phyloP scores from a whole-genome alignment of 495 filamentous ascomycete species.

The Niebla homalea region DNA sequence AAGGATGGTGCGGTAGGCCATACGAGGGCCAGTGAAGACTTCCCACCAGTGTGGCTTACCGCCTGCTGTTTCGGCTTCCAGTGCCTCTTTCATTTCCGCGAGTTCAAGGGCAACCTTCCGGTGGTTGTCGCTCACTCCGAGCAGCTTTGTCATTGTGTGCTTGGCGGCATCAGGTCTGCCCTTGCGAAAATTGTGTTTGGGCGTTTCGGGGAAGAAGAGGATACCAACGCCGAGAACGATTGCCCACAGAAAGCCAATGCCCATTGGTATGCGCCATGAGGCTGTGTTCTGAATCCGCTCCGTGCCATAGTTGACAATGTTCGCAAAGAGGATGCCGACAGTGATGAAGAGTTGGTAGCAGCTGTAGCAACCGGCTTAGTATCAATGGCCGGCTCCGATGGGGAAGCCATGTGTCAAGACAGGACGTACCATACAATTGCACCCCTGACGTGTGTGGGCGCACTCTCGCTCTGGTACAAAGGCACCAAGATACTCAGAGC shows the following conservation, averaged over 20 bases:
- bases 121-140: conserved; percentile 53
- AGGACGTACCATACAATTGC: conserved; percentile 34
- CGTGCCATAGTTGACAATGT: conserved; percentile 73
- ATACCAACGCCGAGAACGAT: conserved; percentile 58
- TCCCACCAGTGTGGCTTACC: conserved; percentile 46
- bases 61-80: conserved; percentile 41
- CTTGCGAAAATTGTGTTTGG: conserved; percentile 52
- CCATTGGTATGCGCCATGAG: conserved; percentile 73
- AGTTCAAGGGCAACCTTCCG: conserved; percentile 56
- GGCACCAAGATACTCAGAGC: conserved; percentile 57
- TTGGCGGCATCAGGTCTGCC: conserved; percentile 55
- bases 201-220: conserved; percentile 59
- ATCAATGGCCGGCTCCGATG: conserved; percentile 17
- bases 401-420: not conserved
- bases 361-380: too few relatives aligned
- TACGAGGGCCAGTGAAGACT: conserved; percentile 57
- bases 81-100: conserved; percentile 48
- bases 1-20: conserved; percentile 57
- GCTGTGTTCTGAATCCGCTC: conserved; percentile 36
- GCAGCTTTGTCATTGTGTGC: conserved; percentile 53
- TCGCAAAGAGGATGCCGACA: conserved; percentile 69
- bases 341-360: conserved; percentile 83
- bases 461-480: conserved; percentile 62
- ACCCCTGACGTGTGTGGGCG: conserved; percentile 51
- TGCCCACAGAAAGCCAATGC: conserved; percentile 64